A percentile compares a stretch with the other conserved stretches of the same genome.
These are phyloP conservation scores for Boeremia lycopersici DNA, from an alignment of 2,329 filamentous ascomycete genomes.

Conservation along the genomic window DNA sequence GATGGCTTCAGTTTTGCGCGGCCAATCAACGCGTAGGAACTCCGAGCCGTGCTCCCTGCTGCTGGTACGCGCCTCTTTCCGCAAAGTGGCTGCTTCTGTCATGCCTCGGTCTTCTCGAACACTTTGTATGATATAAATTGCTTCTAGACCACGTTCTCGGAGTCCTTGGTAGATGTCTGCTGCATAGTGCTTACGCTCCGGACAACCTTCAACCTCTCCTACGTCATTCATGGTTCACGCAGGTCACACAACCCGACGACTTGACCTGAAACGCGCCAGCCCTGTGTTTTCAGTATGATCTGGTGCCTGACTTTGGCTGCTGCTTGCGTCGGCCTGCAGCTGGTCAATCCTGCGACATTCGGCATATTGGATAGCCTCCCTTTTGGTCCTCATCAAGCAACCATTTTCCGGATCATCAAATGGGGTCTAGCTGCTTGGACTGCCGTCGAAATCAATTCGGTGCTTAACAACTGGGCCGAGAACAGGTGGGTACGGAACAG, in stretches of 20 bases:
- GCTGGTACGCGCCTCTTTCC: conserved; percentile 3
- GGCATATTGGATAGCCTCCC: conserved; percentile 22
- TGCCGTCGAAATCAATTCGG: conserved; percentile 32
- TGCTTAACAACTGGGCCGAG: conserved; percentile 40
- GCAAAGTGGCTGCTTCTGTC: background rate
- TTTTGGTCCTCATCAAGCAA: conserved; percentile 30
- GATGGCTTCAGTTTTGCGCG: conserved; percentile 19
- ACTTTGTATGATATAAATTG: background rate
- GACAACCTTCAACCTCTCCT: background rate
- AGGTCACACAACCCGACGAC: background rate
- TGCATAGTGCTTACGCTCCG: conserved; percentile 9
- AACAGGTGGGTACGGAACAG: conserved; percentile 49
- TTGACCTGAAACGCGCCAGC: conserved; percentile 1
- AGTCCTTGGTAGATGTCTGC: background rate
- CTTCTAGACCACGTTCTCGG: background rate
- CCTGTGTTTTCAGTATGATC: conserved; percentile 23
- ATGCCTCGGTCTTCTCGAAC: background rate
- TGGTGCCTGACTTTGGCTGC: conserved; percentile 25
- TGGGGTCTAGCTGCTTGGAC: conserved; percentile 34
- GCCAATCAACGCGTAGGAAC: conserved; percentile 18
- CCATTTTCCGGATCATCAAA: conserved; percentile 32
- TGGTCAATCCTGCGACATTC: conserved; percentile 25
- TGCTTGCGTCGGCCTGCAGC: conserved; percentile 25
- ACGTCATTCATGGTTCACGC: conserved; percentile 7
- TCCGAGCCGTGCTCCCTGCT: conserved; percentile 1